Base-by-base conservation (phyloP, 495 filamentous ascomycete genomes). In the Penicillium daleae region DNA sequence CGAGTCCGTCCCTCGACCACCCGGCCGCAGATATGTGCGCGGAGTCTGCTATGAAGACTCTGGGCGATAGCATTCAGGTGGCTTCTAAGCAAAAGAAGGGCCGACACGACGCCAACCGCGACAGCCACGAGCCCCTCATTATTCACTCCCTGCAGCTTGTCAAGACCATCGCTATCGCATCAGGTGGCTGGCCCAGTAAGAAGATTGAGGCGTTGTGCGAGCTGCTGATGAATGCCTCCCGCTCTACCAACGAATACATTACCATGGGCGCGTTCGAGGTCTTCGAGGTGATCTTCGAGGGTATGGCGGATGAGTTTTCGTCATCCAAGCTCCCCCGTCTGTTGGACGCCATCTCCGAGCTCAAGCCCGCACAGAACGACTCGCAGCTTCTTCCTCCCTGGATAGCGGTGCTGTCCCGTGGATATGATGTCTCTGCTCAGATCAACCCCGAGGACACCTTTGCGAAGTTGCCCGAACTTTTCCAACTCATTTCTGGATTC, bases 11-110 rank as follows among this genome's bases (percentile, higher is more conserved):
- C 12, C 71, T 96, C 44, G 94, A 98, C 66, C 95, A 99, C 71
- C 94, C 95, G 0, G 94, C 90, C 6, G 89, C 93, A 8, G 92
- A 97, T 71, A 93, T 97, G 89, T 97, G 95, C 76, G 96, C 94
- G 19, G 91, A 96, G 75, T 89, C 89, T 19, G 91, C 92, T 15
- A 80, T 97, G 76, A 84, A 84, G 72, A 92, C 85, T 68, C 76
- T 97, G 61, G 82, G 83, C 57, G 86, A 92, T 60, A 80, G 91
- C 59, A 87, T 90, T 66, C 74, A 80, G 19, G 85, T 83, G 2
- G 80, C 86, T 31, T 73, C 80, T 24, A 90, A 85, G 72, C 88
- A 88, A 71, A 88, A 88, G 68, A 93, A 92, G 74, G 81, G 82
- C 71, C 66, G 67, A 48, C 67, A 77, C n/a, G 74, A 78, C 54